Percentiles rank a stretch among this genome's conserved stretches.
These are phyloP conservation scores for Cladosporium sp. DNA, from an alignment of 2,329 filamentous ascomycete species.

Conservation along the genomic window DNA sequence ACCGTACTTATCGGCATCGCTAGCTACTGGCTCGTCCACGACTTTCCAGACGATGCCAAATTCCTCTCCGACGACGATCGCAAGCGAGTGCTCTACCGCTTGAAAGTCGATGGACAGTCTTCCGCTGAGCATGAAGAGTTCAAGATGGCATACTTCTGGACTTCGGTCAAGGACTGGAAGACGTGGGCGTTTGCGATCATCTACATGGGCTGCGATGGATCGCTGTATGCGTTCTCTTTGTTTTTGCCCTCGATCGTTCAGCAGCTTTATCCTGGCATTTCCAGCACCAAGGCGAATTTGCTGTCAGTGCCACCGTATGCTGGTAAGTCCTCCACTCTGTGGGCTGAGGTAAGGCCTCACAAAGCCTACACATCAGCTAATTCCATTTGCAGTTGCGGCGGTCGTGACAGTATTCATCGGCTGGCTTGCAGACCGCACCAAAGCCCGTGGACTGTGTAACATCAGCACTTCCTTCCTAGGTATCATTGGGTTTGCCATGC, in stretches of 20 bases:
- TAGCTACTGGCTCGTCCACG: slow-evolving; percentile 77
- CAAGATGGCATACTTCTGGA: slow-evolving; percentile 70
- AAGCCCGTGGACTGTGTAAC: slow-evolving; percentile 76
- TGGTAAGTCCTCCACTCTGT: not conserved
- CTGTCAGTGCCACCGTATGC: slow-evolving; percentile 76
- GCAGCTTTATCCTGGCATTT: slow-evolving; percentile 51
- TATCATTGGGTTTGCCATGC: slow-evolving; percentile 76
- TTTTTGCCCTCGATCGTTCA: slow-evolving; percentile 79
- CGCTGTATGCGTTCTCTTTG: slow-evolving; percentile 73
- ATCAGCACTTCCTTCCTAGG: slow-evolving; percentile 69
- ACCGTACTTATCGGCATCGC: slow-evolving; percentile 68
- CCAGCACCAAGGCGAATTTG: slow-evolving; percentile 65
- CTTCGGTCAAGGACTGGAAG: slow-evolving; percentile 78
- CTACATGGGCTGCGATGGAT: slow-evolving; percentile 74
- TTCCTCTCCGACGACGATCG: slow-evolving; percentile 73
- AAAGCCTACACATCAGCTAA: not conserved
- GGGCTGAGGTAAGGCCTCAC: not conserved
- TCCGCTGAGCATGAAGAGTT: slow-evolving; percentile 76
- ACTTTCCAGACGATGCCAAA: slow-evolving; percentile 69
- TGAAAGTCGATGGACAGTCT: slow-evolving; percentile 70
- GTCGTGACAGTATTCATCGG: slow-evolving; percentile 69
- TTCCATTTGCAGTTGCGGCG: slow-evolving; percentile 53
- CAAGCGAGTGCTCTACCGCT: slow-evolving; percentile 67
- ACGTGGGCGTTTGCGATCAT: slow-evolving; percentile 73
- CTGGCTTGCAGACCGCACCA: slow-evolving; percentile 73